A percentile compares a stretch with the other conserved stretches of the same genome.
These are phyloP conservation scores for Gyromitra esculenta DNA, from an alignment of 2,329 filamentous ascomycete species.

Conservation along the genomic window DNA sequence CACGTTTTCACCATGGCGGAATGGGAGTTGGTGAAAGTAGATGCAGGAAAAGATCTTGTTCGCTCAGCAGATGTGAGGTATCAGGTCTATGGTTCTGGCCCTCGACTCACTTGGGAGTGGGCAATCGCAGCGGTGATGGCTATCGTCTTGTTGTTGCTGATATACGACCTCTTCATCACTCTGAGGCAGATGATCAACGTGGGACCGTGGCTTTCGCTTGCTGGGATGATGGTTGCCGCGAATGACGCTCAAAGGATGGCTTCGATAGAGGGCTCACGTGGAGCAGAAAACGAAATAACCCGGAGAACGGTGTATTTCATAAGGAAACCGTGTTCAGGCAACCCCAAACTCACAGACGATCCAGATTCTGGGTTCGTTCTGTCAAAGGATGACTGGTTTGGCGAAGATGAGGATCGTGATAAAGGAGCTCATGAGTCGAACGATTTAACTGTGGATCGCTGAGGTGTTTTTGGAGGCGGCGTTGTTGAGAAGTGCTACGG, in stretches of 20 bases:
- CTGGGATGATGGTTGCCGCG: constrained; percentile 16
- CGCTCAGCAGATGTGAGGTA: constrained; percentile 7
- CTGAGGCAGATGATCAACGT: not conserved
- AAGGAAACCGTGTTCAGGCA: not conserved
- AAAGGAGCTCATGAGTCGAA: not conserved
- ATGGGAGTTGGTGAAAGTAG: constrained; percentile 9
- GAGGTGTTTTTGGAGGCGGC: not conserved
- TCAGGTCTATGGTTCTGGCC: constrained; percentile 21
- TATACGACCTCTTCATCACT: constrained; percentile 19
- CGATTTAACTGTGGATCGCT: not conserved
- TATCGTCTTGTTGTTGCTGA: not conserved
- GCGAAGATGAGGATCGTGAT: not conserved
- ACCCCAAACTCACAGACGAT: constrained; percentile 6
- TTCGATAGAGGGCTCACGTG: not conserved
- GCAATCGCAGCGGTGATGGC: constrained; percentile 1
- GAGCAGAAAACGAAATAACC: constrained; percentile 4
- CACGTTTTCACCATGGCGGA: constrained; percentile 17
- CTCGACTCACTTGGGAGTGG: constrained; percentile 12
- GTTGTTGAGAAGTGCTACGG: not conserved
- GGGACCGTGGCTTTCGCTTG: constrained; percentile 15
- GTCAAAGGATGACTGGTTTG: constrained; percentile 2
- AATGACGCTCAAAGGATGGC: constrained; percentile 6
- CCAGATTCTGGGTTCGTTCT: constrained; percentile 9
- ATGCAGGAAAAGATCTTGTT: constrained; percentile 19
- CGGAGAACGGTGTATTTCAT: constrained; percentile 17